Evolutionary conservation across 495 filamentous ascomycete genomes (phyloP).

Genomic region (Terfezia boudieri): DNA sequence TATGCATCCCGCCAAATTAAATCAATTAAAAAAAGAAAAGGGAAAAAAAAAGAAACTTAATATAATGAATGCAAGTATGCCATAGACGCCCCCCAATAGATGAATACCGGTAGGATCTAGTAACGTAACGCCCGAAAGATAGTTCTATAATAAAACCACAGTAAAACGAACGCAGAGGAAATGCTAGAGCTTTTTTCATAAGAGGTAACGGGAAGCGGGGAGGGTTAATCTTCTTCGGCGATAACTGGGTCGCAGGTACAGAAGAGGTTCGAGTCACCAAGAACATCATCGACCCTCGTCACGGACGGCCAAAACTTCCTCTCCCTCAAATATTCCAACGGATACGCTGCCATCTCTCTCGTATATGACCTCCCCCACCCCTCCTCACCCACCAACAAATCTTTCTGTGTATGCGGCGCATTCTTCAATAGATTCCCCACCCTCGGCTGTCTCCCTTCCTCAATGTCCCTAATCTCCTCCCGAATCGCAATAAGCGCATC

Average conservation of each 20-base stretch:
- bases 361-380: slow-evolving; percentile 57
- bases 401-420: slow-evolving; percentile 69
- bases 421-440: slow-evolving; percentile 84
- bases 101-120: slow-evolving; percentile 19
- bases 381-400: slow-evolving; percentile 44
- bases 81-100: slow-evolving; percentile 10
- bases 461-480: slow-evolving; percentile 62
- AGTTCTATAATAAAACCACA: neutral
- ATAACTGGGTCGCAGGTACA: slow-evolving; percentile 84
- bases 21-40: neutral
- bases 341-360: slow-evolving; percentile 72
- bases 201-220: neutral
- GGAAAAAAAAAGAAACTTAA: slow-evolving; percentile 9
- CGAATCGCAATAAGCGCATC: slow-evolving; percentile 81
- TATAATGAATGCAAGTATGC: slow-evolving; percentile 2
- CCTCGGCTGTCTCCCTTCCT: slow-evolving; percentile 53
- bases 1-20: neutral
- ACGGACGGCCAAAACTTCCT: slow-evolving; percentile 98
- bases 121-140: neutral
- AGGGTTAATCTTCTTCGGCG: slow-evolving; percentile 21
- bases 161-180: neutral
- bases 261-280: slow-evolving; percentile 83
- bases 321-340: slow-evolving; percentile 61
- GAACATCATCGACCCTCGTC: slow-evolving; percentile 73
- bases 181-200: neutral